phyloP scores from a whole-genome alignment of 139 green algal genomes.

The Microglena sp. region DNA sequence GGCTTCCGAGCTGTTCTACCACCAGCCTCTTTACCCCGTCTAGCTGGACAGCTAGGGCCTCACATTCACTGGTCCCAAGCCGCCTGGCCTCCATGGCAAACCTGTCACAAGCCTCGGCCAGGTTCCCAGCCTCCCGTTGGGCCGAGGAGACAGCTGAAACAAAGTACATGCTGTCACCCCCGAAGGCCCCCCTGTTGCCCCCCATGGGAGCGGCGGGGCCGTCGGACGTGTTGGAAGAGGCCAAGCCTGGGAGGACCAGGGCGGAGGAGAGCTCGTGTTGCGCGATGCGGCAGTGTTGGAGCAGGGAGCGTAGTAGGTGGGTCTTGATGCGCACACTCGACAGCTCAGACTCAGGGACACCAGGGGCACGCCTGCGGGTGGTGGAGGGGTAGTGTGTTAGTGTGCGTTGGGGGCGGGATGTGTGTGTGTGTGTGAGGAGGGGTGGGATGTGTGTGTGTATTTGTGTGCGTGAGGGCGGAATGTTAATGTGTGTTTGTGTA shows the following conservation, averaged over 20 bases:
- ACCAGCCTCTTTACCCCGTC: slow-evolving; percentile 15
- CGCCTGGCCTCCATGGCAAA: slow-evolving; percentile 21
- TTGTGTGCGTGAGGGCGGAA: too few relatives aligned
- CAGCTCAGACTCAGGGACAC: slow-evolving; percentile 5
- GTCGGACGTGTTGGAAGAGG: too few relatives aligned
- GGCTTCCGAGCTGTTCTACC: too few relatives aligned
- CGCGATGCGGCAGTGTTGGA: slow-evolving; percentile 5
- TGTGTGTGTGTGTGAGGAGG: too few relatives aligned
- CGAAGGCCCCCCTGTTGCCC: too few relatives aligned
- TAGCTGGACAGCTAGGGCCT: slow-evolving; percentile 13
- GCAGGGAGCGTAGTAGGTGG: slow-evolving; percentile 10
- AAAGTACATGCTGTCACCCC: too few relatives aligned
- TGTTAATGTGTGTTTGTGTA: too few relatives aligned
- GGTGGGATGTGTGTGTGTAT: too few relatives aligned
- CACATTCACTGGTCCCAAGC: slow-evolving; percentile 14
- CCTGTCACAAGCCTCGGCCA: slow-evolving; percentile 11
- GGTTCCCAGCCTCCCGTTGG: slow-evolving; percentile 8
- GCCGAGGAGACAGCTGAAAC: neutral
- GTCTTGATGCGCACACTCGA: neutral
- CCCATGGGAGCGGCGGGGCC: too few relatives aligned
- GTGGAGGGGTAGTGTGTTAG: too few relatives aligned
- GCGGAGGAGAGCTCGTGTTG: neutral
- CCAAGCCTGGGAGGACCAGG: neutral
- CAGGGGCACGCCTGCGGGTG: slow-evolving; percentile 2
- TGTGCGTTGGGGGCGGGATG: too few relatives aligned